A percentile compares a stretch with the other conserved stretches of the same genome.
phyloP scores from a whole-genome alignment of 2,329 filamentous ascomycete genomes.

The Phaeophleospora eucalypticola region DNA sequence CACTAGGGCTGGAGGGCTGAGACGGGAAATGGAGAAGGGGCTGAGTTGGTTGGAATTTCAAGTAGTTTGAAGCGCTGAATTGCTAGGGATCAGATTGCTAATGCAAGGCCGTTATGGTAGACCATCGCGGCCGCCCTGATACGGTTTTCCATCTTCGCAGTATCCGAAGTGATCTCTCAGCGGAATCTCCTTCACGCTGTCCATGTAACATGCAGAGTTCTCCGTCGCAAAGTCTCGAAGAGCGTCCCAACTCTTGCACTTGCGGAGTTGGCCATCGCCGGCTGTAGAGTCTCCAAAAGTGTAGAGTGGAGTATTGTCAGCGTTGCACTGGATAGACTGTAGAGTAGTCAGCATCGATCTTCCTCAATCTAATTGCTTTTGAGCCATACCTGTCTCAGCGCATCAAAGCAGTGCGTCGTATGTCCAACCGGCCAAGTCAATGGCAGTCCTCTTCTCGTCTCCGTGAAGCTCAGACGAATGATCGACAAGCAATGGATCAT shows the following conservation, averaged over 20 bases:
- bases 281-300: conserved; percentile 5
- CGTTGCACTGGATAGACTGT: conserved; percentile 7
- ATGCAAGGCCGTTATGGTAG: too few species aligned
- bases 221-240: conserved; percentile 17
- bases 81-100: too few species aligned
- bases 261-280: conserved; percentile 13
- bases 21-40: too few species aligned
- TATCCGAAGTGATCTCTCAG: conserved; percentile 4
- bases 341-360: conserved; percentile 3
- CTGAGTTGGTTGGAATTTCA: too few species aligned
- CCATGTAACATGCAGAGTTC: conserved; percentile 12
- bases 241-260: conserved; percentile 16
- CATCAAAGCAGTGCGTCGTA: conserved; percentile 17
- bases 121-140: background rate
- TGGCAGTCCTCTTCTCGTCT: background rate
- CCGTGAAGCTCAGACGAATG: background rate
- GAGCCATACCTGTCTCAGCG: conserved; percentile 11
- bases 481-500: conserved; percentile 15
- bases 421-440: conserved; percentile 7
- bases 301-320: conserved; percentile 6
- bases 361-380: background rate
- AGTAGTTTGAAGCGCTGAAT: too few species aligned
- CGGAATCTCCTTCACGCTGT: conserved; percentile 1
- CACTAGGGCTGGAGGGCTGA: too few species aligned
- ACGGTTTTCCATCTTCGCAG: conserved; percentile 1